These are phyloP conservation scores for Xylaria palmicola DNA, from an alignment of 495 filamentous ascomycete genomes.

Conservation along the genomic window DNA sequence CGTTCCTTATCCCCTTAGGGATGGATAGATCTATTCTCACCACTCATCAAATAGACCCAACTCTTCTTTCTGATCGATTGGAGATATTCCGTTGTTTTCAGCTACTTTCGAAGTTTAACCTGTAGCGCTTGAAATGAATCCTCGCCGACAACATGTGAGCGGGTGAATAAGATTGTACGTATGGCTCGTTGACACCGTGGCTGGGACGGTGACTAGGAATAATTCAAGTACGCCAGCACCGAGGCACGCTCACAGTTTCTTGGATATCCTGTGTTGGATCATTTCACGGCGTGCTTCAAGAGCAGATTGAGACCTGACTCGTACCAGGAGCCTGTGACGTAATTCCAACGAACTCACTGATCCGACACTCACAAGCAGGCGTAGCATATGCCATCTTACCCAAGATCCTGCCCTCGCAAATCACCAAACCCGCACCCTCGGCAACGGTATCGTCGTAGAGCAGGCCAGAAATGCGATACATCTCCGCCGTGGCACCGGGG, in stretches of 20 bases:
- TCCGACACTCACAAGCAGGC: conserved; percentile 1
- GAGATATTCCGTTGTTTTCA: too few relatives aligned
- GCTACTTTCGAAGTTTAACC: too few relatives aligned
- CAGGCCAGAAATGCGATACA: not conserved
- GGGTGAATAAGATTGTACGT: too few relatives aligned
- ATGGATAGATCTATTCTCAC: not conserved
- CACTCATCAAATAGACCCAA: conserved; percentile 2
- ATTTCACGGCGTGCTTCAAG: too few relatives aligned
- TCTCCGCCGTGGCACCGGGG: not conserved
- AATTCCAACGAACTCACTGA: not conserved
- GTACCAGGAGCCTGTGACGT: not conserved
- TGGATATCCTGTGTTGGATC: too few relatives aligned
- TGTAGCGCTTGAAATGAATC: too few relatives aligned
- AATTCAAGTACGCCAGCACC: too few relatives aligned
- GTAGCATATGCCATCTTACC: conserved; percentile 2
- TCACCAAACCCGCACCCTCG: not conserved
- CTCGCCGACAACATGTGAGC: too few relatives aligned
- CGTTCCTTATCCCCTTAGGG: conserved; percentile 2
- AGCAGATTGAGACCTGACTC: not conserved
- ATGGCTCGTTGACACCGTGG: too few relatives aligned
- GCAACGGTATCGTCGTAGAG: not conserved
- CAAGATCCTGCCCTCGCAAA: not conserved
- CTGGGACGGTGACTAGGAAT: too few relatives aligned
- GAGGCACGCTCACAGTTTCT: too few relatives aligned
- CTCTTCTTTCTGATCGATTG: not conserved